phyloP scores from a whole-genome alignment of 2,329 filamentous ascomycete species.

The Bimuria novae-zelandiae region DNA sequence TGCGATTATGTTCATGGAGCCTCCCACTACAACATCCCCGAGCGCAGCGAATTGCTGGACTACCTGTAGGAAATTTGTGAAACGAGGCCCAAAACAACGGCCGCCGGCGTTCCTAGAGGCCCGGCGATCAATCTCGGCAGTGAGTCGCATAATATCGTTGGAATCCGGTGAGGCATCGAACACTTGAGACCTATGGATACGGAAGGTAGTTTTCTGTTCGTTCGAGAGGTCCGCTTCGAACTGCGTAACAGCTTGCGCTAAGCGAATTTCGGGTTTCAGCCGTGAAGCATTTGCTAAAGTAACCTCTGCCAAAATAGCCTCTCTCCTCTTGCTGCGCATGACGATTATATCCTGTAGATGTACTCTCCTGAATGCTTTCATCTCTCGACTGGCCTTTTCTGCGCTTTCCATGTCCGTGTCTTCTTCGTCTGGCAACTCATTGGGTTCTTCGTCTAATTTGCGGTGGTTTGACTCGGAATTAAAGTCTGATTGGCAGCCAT shows the following conservation, averaged over 20 bases:
- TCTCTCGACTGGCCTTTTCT: too few species aligned
- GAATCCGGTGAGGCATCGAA: constrained; percentile 28
- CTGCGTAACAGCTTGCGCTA: constrained; percentile 48
- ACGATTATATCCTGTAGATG: too few species aligned
- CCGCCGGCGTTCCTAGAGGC: constrained; percentile 14
- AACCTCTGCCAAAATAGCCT: too few species aligned
- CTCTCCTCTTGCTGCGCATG: too few species aligned
- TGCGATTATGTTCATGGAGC: constrained; percentile 51
- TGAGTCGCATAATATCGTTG: constrained; percentile 48
- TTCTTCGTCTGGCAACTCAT: too few species aligned
- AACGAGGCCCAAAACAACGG: constrained; percentile 47
- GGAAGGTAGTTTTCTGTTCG: constrained; percentile 44
- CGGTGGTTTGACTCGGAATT: too few species aligned
- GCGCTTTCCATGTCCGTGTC: too few species aligned
- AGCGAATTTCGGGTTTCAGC: constrained; percentile 45
- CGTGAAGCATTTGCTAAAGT: constrained; percentile 19
- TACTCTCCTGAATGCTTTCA: too few species aligned
- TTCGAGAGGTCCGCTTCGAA: constrained; percentile 46
- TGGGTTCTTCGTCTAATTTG: too few species aligned
- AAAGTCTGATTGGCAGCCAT: too few species aligned
- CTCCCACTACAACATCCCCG: constrained; percentile 48
- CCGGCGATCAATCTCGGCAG: constrained; percentile 44
- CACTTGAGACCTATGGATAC: constrained; percentile 17
- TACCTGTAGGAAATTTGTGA: constrained; percentile 47
- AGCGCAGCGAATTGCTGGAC: constrained; percentile 50